Conservation (phyloP, 768 basidiomycete genomes). For the Cystofilobasidium macerans region DNA sequence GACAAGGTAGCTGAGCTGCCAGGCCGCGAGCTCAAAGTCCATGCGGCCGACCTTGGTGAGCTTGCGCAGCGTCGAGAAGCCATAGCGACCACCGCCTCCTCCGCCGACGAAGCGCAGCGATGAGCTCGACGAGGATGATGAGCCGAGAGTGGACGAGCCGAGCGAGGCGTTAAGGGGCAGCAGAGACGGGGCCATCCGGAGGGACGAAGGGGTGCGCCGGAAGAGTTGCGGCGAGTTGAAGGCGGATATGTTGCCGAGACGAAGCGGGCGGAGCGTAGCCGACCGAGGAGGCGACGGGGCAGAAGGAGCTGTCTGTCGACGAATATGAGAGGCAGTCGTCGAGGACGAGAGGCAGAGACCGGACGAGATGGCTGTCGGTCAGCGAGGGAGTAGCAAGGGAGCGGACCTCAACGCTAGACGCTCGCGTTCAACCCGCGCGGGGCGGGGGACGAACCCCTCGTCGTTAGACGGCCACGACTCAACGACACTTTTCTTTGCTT, state of each 20-base stretch:
- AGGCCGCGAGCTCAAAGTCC: conserved; percentile 95
- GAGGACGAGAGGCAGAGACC: too few relatives aligned
- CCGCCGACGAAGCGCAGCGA: not conserved
- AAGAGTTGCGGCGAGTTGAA: not conserved
- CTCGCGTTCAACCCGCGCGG: too few relatives aligned
- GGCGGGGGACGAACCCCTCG: too few relatives aligned
- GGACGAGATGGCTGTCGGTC: too few relatives aligned
- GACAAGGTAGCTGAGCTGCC: conserved; percentile 90
- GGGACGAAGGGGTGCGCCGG: conserved; percentile 6
- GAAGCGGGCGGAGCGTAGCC: not conserved
- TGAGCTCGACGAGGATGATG: not conserved
- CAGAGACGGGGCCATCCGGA: not conserved
- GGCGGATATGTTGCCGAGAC: not conserved
- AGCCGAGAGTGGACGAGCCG: not conserved
- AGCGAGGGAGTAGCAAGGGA: too few relatives aligned
- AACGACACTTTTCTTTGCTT: too few relatives aligned
- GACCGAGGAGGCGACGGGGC: not conserved
- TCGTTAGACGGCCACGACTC: too few relatives aligned
- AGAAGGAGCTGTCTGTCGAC: not conserved
- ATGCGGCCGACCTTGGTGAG: conserved; percentile 17
- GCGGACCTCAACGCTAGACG: too few relatives aligned
- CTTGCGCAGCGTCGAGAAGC: conserved; percentile 12
- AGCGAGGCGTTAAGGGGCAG: conserved; percentile 2
- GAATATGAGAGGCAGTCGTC: too few relatives aligned
- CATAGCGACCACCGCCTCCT: not conserved